Percentiles rank a stretch among this genome's conserved stretches.
Evolutionary conservation across 345 rosid species (phyloP).

Genomic region (Citrus mangshanensis): DNA sequence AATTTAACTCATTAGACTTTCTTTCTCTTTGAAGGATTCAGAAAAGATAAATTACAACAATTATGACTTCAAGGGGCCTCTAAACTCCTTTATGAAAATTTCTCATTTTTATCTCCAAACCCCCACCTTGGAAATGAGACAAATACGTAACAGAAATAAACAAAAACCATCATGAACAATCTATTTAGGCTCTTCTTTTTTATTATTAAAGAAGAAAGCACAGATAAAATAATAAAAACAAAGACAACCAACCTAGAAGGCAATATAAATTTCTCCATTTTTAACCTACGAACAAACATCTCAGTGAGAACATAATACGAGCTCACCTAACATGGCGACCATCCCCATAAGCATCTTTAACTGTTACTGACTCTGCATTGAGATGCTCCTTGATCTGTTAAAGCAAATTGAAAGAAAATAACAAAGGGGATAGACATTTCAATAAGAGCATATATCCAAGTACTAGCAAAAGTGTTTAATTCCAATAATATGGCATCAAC

Average conservation of each 20-base stretch:
- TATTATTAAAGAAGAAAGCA: neutral
- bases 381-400: constrained; percentile 74
- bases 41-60: neutral
- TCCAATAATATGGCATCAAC: neutral
- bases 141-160: neutral
- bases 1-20: neutral
- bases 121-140: neutral
- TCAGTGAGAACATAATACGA: neutral
- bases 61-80: neutral
- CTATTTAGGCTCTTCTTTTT: neutral
- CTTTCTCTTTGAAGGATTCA: neutral
- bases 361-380: constrained; percentile 74
- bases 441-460: neutral
- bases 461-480: neutral
- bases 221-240: neutral
- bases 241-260: neutral
- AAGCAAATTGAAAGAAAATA: constrained; percentile 1
- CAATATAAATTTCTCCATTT: neutral
- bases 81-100: neutral
- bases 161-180: neutral
- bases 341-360: constrained; percentile 91
- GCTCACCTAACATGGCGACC: constrained; percentile 89
- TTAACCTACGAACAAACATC: neutral
- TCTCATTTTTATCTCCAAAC: neutral
- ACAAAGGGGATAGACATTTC: neutral